Conservation (phyloP, 768 basidiomycete species). For the Psilocybe azurescens region DNA sequence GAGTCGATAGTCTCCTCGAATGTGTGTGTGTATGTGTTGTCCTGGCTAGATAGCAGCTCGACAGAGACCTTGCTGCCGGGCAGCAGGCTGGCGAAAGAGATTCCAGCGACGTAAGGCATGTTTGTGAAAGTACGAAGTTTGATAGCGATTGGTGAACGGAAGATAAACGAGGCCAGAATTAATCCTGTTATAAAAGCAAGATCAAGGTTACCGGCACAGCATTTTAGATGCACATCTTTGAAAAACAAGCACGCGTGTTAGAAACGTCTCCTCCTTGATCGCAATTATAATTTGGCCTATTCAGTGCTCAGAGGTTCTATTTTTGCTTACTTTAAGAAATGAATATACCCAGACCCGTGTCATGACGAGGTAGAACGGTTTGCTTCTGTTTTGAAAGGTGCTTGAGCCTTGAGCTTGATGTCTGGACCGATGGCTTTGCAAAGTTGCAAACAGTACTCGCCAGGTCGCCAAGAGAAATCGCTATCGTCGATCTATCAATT, state of each 20-base stretch:
- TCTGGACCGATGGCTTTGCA: no score
- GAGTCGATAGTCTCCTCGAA: conserved; percentile 7
- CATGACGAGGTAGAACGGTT: no score
- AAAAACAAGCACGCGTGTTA: neutral
- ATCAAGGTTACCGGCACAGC: neutral
- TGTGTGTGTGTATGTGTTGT: neutral
- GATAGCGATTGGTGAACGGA: neutral
- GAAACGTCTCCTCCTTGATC: neutral
- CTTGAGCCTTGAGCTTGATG: no score
- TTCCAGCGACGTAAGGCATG: conserved; percentile 19
- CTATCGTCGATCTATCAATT: no score
- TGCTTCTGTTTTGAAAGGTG: no score
- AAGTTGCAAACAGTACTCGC: no score
- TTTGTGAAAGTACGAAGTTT: neutral
- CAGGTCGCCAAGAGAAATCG: no score
- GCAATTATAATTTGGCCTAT: neutral
- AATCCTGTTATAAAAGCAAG: neutral
- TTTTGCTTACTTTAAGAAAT: no score
- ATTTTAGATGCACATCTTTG: neutral
- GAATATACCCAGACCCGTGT: no score
- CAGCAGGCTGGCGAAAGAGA: conserved; percentile 10
- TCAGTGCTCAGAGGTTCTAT: neutral
- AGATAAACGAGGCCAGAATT: neutral
- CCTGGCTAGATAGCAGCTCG: conserved; percentile 4
- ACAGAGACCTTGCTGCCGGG: conserved; percentile 2